Conservation (phyloP, 805 yeast species). For the Isabelozyma rhagii region DNA sequence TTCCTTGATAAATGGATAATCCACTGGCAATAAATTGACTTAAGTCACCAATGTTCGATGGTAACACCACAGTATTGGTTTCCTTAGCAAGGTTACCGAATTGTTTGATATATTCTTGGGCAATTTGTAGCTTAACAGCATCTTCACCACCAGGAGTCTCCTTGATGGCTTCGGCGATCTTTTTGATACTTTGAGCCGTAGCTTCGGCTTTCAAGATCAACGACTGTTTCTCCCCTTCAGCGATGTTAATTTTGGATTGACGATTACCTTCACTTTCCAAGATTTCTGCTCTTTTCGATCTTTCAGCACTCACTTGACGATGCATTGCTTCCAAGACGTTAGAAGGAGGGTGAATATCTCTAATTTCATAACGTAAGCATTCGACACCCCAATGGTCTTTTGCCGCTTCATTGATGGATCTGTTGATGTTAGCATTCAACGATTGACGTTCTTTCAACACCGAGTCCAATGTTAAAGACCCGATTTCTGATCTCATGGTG, state of each 20-base stretch:
- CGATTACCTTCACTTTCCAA: slow-evolving; percentile 83
- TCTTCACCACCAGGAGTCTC: slow-evolving; percentile 68
- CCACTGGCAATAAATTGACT: slow-evolving; percentile 76
- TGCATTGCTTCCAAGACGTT: slow-evolving; percentile 90
- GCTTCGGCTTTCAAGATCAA: slow-evolving; percentile 68
- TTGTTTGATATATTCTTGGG: slow-evolving; percentile 79
- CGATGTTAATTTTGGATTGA: slow-evolving; percentile 74
- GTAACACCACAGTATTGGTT: slow-evolving; percentile 72
- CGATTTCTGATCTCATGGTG: slow-evolving; percentile 87
- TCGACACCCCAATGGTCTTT: slow-evolving; percentile 76
- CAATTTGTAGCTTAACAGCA: slow-evolving; percentile 76
- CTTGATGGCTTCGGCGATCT: slow-evolving; percentile 63
- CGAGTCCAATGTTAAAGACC: slow-evolving; percentile 74
- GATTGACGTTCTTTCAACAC: slow-evolving; percentile 75
- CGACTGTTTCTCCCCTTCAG: slow-evolving; percentile 76
- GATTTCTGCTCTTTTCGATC: slow-evolving; percentile 84
- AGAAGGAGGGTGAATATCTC: slow-evolving; percentile 84
- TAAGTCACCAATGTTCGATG: slow-evolving; percentile 71
- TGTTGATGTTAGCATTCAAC: slow-evolving; percentile 68
- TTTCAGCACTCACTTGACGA: slow-evolving; percentile 82
- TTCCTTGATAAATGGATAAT: slow-evolving; percentile 62
- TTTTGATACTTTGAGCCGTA: slow-evolving; percentile 65
- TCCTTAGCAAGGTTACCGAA: slow-evolving; percentile 82
- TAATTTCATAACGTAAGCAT: slow-evolving; percentile 80
- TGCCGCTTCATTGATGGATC: slow-evolving; percentile 82